Evolutionary conservation across 2,329 filamentous ascomycete genomes (phyloP).

Genomic region (Tolypocladium ophioglossoides): DNA sequence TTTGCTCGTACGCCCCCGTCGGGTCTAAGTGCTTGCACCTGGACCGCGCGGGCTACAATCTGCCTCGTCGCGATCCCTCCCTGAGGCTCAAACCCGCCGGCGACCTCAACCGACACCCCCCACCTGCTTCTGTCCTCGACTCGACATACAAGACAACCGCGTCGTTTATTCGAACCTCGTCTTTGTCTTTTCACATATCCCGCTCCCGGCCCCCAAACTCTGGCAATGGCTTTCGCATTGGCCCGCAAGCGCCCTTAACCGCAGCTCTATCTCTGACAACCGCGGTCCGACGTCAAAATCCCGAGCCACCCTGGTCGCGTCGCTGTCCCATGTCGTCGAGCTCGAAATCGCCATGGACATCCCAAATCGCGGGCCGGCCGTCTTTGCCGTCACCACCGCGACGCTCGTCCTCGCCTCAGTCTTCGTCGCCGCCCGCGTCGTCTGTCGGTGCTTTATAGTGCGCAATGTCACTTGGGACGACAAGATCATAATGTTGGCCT

Average conservation of each 20-base stretch:
- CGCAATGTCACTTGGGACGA: constrained; percentile 66
- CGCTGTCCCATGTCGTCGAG: constrained; percentile 5
- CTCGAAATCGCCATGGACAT: constrained; percentile 2
- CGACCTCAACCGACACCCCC: not conserved
- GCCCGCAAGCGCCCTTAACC: not conserved
- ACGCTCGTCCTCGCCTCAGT: constrained; percentile 60
- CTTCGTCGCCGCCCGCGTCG: constrained; percentile 65
- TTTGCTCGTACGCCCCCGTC: not conserved
- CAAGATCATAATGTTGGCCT: constrained; percentile 70
- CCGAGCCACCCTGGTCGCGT: not conserved
- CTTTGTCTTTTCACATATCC: not conserved
- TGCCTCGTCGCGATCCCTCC: not conserved
- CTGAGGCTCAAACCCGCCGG: not conserved
- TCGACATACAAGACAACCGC: not conserved
- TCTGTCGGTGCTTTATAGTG: constrained; percentile 65
- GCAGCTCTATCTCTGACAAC: not conserved
- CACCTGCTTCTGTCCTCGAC: not conserved
- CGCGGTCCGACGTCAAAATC: not conserved
- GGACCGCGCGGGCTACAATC: not conserved
- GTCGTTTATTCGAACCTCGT: not conserved
- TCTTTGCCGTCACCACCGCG: constrained; percentile 59
- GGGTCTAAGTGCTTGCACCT: not conserved
- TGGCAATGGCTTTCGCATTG: not conserved
- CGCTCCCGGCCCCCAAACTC: too few relatives aligned
- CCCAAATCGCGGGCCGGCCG: constrained; percentile 44